Evolutionary conservation across 768 basidiomycete species (phyloP), one percentile per base, ranked within the genome.

Genomic region (Collybia sordida): DNA sequence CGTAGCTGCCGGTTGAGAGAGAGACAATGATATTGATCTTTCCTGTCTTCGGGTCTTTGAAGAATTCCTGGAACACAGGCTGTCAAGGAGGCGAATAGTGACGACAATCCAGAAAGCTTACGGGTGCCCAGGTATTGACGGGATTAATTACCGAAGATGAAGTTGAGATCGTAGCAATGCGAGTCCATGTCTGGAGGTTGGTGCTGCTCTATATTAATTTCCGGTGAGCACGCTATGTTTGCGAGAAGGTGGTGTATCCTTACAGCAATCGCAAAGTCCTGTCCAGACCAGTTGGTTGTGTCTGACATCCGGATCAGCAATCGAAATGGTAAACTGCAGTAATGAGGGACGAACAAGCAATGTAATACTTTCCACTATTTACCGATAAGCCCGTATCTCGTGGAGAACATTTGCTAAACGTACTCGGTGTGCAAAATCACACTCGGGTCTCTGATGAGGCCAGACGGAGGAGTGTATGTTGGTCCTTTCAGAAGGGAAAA

Each of bases 201-300:
- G 63, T 52, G 50, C 68, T 70, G 37, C 64, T 68, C 65, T 68
- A 21, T 34, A 19, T 25, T 23, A 17, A 25, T 9, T 15, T 34
- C 25, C n/a, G n/a, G n/a, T n/a, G 28, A 24, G 27, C 19, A 22
- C 6, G n/a, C 11, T n/a, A 11, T 22, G 6, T 15, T 19, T 15
- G 17, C 3, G 23, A 22, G 11, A 22, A 49, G 25, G 3, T 6
- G n/a, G 18, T 9, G n/a, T n/a, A 38, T 7, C 42, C 21, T 3
- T 52, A 68, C 66, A 18, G 68, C 67, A 36, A 70, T 70, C 21
- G 67, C 68, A 55, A 70, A 70, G 50, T 70, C 67, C 2, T 59
- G 59, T 28, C 68, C 67, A n/a, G 57, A 57, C 67, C 68, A 70
- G 42, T 67, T 50, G 14, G 67, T 70, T 8, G 68, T 70, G 45